Conservation (phyloP, 108 stramenopile genomes). For the Mediolabrus comicus region DNA sequence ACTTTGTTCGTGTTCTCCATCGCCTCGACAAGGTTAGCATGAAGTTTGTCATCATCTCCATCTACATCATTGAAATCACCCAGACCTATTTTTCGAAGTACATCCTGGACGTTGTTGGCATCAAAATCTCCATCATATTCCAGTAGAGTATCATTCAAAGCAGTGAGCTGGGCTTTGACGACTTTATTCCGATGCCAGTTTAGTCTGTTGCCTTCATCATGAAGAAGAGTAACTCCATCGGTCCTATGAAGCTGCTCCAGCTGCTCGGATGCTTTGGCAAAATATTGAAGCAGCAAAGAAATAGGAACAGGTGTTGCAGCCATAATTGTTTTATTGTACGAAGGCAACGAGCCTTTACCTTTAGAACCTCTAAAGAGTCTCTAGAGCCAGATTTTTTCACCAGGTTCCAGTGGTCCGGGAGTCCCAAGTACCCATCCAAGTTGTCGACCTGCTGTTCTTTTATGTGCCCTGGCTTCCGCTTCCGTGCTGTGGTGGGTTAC, state of each 20-base stretch:
- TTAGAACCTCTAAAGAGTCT: too few relatives aligned
- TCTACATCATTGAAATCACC: slow-evolving; percentile 20
- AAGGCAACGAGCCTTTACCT: too few relatives aligned
- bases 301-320: too few relatives aligned
- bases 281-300: slow-evolving; percentile 18
- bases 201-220: slow-evolving; percentile 2
- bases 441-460: too few relatives aligned
- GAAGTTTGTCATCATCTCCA: neutral
- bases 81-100: slow-evolving; percentile 20
- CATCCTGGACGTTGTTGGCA: slow-evolving; percentile 7
- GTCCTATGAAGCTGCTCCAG: neutral
- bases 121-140: neutral
- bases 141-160: slow-evolving; percentile 11
- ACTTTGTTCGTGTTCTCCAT: slow-evolving; percentile 37
- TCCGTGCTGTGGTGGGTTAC: too few relatives aligned
- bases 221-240: neutral
- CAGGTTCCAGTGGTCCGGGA: too few relatives aligned
- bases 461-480: too few relatives aligned
- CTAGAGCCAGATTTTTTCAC: too few relatives aligned
- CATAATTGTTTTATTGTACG: too few relatives aligned
- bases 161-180: slow-evolving; percentile 16
- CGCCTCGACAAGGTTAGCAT: neutral
- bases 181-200: slow-evolving; percentile 30
- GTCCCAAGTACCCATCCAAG: too few relatives aligned
- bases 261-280: slow-evolving; percentile 6